Evolutionary conservation across 495 filamentous ascomycete species (phyloP), one percentile per base, ranked within the genome.

Genomic region (Penicillium psychrofluorescens): DNA sequence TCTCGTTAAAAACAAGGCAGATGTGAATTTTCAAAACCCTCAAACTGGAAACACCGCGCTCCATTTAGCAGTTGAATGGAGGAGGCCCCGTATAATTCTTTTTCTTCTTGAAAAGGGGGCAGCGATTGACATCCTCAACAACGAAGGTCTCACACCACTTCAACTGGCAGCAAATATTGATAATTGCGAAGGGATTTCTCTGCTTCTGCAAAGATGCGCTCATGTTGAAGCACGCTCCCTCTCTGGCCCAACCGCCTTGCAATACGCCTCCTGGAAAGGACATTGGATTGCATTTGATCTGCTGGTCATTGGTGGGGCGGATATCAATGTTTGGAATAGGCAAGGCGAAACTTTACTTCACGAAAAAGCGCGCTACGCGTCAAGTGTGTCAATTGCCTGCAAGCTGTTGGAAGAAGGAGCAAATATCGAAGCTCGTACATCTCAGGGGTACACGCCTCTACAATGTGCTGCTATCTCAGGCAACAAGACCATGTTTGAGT

Each of bases 201-300:
- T 64, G 0, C 36, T 68, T 1, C 46, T 68, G 1, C 31, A 68
- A 41, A 56, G 49, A 0, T 13, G 56, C 22, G 53, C 58, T 1
- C 28, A 59, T 0, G 10, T 64, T 0, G 64, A 68, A 29, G 38
- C 43, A 36, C 56, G 56, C 0, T 61, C 60, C 0, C 15, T 45
- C 1, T 36, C 41, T 7, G 58, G 57, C 0, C 29, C 41, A 1
- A 68, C 59, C 6, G 63, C 65, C 0, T 43, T 66, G 10, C 65
- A 68, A 5, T 2, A 50, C 0, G 54, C 65, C 6, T 63, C 59
- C 0, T 15, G 40, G 11, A 22, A 52, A 10, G 47, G 51, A 1
- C 33, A 68, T 35, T 64, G 61, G 63, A 31, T 56, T 12, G 63
- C 56, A 4, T 62, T 65, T 39, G 61, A 65, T 15, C 44, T 66